phyloP scores from a whole-genome alignment of 768 basidiomycete species.

The Leccinum disarticulatum region DNA sequence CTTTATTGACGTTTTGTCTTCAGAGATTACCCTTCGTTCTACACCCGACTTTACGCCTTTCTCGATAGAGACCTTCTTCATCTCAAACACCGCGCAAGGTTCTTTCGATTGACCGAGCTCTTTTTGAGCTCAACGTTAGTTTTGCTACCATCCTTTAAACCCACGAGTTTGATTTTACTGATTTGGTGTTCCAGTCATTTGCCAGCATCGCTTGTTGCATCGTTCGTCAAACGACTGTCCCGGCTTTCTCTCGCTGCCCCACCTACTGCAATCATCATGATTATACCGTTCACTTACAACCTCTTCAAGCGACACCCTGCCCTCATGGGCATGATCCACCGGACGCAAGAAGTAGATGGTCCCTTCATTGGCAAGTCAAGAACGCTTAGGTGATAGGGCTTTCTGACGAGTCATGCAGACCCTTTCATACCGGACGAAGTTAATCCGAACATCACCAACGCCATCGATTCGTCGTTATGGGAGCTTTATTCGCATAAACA shows the following conservation, averaged over 20 bases:
- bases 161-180: background rate
- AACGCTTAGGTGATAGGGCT: background rate
- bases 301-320: constrained; percentile 88
- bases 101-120: constrained; percentile 89
- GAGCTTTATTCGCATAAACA: constrained; percentile 76
- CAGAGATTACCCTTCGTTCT: constrained; percentile 96
- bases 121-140: constrained; percentile 91
- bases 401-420: constrained; percentile 42
- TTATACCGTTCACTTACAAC: constrained; percentile 94
- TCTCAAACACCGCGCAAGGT: constrained; percentile 88
- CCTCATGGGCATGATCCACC: constrained; percentile 92
- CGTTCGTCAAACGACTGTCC: constrained; percentile 90
- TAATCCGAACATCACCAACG: constrained; percentile 76
- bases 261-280: constrained; percentile 86
- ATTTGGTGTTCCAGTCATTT: constrained; percentile 61
- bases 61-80: constrained; percentile 88
- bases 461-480: constrained; percentile 89
- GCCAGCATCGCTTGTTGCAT: constrained; percentile 87
- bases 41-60: constrained; percentile 86
- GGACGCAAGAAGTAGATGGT: constrained; percentile 40
- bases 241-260: constrained; percentile 82
- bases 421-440: constrained; percentile 66
- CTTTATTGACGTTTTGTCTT: constrained; percentile 5
- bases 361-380: constrained; percentile 34
- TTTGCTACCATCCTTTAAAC: background rate